Evolutionary conservation across 1,284 basidiomycete species (phyloP).

Genomic region (Polyporus tsugae): DNA sequence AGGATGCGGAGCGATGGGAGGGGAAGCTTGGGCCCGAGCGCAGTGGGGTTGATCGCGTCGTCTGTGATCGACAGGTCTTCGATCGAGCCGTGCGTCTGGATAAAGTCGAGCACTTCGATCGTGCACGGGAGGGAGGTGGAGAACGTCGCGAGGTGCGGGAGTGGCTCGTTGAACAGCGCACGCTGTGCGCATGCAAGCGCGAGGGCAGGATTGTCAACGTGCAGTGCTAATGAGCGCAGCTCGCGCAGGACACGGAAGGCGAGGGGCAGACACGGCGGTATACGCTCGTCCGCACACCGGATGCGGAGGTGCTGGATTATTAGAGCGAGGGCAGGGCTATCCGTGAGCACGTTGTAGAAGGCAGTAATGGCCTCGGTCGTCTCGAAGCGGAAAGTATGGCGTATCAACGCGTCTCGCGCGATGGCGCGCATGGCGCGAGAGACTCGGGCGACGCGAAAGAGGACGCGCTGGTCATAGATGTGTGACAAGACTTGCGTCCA

Average conservation of each 20-base stretch:
- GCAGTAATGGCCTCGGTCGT: neutral
- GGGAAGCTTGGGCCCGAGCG: neutral
- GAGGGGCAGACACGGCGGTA: neutral
- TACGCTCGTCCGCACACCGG: neutral
- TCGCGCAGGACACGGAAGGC: neutral
- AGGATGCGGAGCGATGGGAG: slow-evolving; percentile 13
- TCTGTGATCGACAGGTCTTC: slow-evolving; percentile 9
- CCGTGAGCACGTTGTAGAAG: neutral
- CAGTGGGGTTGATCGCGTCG: neutral
- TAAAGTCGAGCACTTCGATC: slow-evolving; percentile 7
- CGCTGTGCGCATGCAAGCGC: neutral
- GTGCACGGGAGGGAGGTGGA: slow-evolving; percentile 12
- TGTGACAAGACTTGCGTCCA: slow-evolving; percentile 7
- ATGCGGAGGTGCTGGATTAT: slow-evolving; percentile 1
- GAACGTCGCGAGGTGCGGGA: slow-evolving; percentile 12
- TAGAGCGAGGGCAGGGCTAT: neutral
- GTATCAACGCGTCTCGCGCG: neutral
- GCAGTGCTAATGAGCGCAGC: slow-evolving; percentile 6
- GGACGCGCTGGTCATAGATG: neutral
- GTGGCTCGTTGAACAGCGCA: slow-evolving; percentile 5
- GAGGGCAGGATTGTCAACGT: neutral
- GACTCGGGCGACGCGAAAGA: slow-evolving; percentile 1
- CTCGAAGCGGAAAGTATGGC: slow-evolving; percentile 7
- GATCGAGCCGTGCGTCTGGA: slow-evolving; percentile 11
- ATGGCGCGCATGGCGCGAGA: slow-evolving; percentile 5